Conservation (phyloP, 2,329 filamentous ascomycete genomes). For the Fusarium tanahbumbuense region DNA sequence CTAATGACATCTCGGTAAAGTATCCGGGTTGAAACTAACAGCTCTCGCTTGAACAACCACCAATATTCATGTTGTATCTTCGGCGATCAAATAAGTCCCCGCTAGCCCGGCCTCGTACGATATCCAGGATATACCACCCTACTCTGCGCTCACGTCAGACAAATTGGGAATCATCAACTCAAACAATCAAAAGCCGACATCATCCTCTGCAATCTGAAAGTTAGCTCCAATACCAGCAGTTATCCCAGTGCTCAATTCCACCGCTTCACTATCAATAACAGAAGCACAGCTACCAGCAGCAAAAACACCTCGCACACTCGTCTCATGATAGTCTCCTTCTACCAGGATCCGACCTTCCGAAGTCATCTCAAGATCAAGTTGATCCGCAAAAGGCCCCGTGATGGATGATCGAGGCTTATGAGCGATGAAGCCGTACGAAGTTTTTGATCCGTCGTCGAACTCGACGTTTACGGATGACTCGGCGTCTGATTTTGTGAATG, state of each 20-base stretch:
- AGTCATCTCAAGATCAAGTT: background rate
- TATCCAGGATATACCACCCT: background rate
- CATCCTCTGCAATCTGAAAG: constrained; percentile 13
- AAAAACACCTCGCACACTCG: background rate
- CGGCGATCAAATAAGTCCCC: background rate
- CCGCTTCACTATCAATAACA: accelerated
- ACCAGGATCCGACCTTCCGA: accelerated
- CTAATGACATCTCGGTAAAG: no score
- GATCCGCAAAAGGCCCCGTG: accelerated
- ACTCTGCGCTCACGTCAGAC: background rate
- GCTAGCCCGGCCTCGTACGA: background rate
- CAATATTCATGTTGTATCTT: background rate
- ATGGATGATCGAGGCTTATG: background rate
- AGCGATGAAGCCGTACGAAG: background rate
- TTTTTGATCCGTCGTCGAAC: background rate
- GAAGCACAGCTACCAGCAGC: background rate
- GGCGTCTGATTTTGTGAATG: accelerated
- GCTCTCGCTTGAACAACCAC: no score
- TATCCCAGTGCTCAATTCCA: background rate
- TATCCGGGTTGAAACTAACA: no score
- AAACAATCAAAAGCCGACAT: background rate
- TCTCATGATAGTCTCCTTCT: background rate
- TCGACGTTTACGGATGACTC: background rate
- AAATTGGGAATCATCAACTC: no score
- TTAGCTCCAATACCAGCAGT: background rate